Conservation (phyloP, 1,284 basidiomycete genomes). For the Malassezia sp. region DNA sequence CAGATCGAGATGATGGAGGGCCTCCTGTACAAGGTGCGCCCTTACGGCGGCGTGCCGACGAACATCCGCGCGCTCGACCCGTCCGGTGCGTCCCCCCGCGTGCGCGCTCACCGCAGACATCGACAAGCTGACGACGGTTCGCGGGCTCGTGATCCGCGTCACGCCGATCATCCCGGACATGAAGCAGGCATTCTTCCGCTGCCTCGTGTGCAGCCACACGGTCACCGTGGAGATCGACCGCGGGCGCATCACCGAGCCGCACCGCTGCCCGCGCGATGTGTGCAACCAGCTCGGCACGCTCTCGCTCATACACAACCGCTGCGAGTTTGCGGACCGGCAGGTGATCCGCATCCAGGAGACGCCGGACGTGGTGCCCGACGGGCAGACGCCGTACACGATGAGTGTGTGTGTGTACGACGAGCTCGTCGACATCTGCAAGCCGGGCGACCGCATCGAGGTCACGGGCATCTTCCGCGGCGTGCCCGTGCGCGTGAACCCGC, state of each 20-base stretch:
- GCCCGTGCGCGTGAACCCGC: constrained; percentile 82
- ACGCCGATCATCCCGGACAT: constrained; percentile 98
- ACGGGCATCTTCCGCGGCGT: constrained; percentile 91
- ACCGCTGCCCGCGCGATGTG: constrained; percentile 78
- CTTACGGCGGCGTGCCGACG: constrained; percentile 63
- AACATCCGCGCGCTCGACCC: constrained; percentile 46
- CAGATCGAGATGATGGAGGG: constrained; percentile 40
- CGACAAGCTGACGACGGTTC: constrained; percentile 72
- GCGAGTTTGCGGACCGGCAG: constrained; percentile 87
- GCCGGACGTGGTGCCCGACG: constrained; percentile 91
- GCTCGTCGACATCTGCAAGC: constrained; percentile 84
- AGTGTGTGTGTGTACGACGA: constrained; percentile 93
- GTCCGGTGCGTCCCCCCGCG: too few species aligned
- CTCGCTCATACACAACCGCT: constrained; percentile 91
- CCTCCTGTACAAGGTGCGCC: constrained; percentile 78
- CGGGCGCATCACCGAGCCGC: constrained; percentile 86
- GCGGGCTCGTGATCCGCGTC: constrained; percentile 90
- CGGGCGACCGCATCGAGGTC: constrained; percentile 80
- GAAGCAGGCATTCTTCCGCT: constrained; percentile 95
- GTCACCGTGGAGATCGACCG: constrained; percentile 89
- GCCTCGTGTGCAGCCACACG: constrained; percentile 87
- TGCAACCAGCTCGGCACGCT: constrained; percentile 78
- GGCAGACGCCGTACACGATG: constrained; percentile 94
- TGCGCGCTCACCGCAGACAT: too few species aligned
- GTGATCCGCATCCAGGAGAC: constrained; percentile 92